phyloP scores from a whole-genome alignment of 495 filamentous ascomycete species.

The Penicillium tannophilum region DNA sequence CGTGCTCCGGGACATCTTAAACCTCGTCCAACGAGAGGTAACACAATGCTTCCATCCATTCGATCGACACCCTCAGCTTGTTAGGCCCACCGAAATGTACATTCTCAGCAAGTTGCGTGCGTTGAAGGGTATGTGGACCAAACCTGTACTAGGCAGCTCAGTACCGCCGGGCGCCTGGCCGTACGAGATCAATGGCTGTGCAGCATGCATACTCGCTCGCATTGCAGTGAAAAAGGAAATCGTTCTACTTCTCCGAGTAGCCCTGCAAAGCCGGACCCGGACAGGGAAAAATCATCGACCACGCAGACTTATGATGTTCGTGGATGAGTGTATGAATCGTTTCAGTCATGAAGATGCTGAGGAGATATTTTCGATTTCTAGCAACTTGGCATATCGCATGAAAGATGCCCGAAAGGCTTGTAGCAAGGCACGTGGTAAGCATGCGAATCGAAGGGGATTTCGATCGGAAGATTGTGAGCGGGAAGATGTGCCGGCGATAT shows the following conservation, averaged over 20 bases:
- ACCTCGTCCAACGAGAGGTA: slow-evolving; percentile 33
- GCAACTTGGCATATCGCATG: slow-evolving; percentile 22
- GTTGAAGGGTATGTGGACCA: slow-evolving; percentile 38
- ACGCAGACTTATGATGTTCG: slow-evolving; percentile 28
- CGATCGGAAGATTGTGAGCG: neutral
- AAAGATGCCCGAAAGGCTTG: slow-evolving; percentile 32
- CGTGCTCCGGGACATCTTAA: slow-evolving; percentile 23
- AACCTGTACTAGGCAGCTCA: neutral
- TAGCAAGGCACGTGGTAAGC: slow-evolving; percentile 7
- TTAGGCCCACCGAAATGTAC: slow-evolving; percentile 10
- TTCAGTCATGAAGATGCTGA: slow-evolving; percentile 13
- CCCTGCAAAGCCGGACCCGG: slow-evolving; percentile 35
- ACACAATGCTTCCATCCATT: slow-evolving; percentile 29
- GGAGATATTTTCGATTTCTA: slow-evolving; percentile 13
- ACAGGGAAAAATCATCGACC: slow-evolving; percentile 23
- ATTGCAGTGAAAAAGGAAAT: slow-evolving; percentile 24
- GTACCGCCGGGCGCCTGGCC: slow-evolving; percentile 13
- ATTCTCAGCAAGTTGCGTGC: slow-evolving; percentile 23
- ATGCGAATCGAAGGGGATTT: neutral
- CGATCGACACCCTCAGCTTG: slow-evolving; percentile 20
- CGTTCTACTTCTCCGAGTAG: slow-evolving; percentile 31
- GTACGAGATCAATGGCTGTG: slow-evolving; percentile 38
- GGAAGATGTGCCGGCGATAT: neutral
- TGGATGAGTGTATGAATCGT: slow-evolving; percentile 28
- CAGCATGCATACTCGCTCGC: slow-evolving; percentile 45